Percentiles rank a stretch among this genome's conserved stretches.
phyloP scores from a whole-genome alignment of 495 filamentous ascomycete species.

The Venustampulla echinocandica region DNA sequence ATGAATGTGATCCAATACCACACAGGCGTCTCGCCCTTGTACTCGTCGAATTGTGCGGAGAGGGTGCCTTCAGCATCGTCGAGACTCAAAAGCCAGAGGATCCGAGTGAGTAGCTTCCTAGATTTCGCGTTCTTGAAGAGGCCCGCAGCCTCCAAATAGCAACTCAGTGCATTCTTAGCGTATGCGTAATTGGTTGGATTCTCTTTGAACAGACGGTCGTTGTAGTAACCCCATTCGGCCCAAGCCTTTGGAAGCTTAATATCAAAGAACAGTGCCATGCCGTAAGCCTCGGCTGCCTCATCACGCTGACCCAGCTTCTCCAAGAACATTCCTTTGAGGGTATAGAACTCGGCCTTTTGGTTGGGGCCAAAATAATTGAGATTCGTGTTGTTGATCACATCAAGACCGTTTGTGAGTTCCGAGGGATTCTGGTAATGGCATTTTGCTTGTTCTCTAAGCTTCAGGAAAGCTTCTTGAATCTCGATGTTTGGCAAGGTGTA shows the following conservation, averaged over 20 bases:
- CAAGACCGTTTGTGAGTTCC: constrained; percentile 83
- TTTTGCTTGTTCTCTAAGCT: constrained; percentile 92
- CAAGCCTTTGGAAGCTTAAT: constrained; percentile 93
- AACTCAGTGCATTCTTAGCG: constrained; percentile 86
- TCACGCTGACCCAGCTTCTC: constrained; percentile 82
- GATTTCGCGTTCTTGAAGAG: constrained; percentile 96
- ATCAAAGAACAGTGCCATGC: constrained; percentile 89
- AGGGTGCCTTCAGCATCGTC: constrained; percentile 80
- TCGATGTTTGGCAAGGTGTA: constrained; percentile 99
- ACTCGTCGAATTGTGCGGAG: constrained; percentile 75
- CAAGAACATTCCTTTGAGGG: constrained; percentile 98
- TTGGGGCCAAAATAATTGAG: constrained; percentile 92
- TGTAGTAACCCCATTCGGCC: constrained; percentile 99
- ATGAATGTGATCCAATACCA: constrained; percentile 99
- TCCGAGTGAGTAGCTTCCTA: constrained; percentile 87
- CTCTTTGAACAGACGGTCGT: constrained; percentile 88
- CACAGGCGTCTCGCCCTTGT: constrained; percentile 88
- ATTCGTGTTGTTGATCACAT: constrained; percentile 99
- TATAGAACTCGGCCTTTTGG: constrained; percentile 99
- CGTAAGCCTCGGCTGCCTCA: constrained; percentile 89
- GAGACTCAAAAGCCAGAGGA: constrained; percentile 91
- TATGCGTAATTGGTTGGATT: constrained; percentile 68
- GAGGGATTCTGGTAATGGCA: constrained; percentile 94
- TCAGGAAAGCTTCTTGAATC: constrained; percentile 98
- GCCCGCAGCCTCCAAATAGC: constrained; percentile 91